phyloP scores from a whole-genome alignment of 179 eudicot genomes.

The Pouteria campechiana region DNA sequence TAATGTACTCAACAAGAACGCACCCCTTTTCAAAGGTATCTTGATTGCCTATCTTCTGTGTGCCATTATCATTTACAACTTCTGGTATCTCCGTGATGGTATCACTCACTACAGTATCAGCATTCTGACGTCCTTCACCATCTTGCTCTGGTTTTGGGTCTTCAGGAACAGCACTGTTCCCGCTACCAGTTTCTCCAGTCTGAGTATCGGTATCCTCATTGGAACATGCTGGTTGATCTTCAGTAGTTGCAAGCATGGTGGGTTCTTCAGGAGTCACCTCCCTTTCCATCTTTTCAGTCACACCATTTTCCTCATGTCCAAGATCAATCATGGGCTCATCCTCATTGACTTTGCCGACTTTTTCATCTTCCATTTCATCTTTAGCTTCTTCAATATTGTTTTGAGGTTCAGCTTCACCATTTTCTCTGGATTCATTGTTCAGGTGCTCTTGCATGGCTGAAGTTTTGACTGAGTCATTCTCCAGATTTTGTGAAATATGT shows the following conservation, averaged over 20 bases:
- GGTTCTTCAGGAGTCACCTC: conserved; percentile 11
- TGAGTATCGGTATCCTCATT: too few species aligned
- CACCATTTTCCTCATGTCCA: neutral
- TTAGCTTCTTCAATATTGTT: conserved; percentile 12
- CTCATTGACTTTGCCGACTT: conserved; percentile 7
- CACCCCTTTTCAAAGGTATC: conserved; percentile 48
- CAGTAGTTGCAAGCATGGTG: too few species aligned
- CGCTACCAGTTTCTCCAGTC: too few species aligned
- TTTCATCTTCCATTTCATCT: conserved; percentile 11
- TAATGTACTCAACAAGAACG: conserved; percentile 66
- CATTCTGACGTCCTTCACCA: conserved; percentile 10
- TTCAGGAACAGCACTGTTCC: too few species aligned
- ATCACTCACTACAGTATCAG: conserved; percentile 5
- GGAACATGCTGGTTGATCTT: too few species aligned
- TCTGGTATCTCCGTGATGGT: too few species aligned
- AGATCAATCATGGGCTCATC: conserved; percentile 12
- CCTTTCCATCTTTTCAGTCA: conserved; percentile 12
- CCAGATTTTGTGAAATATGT: too few species aligned
- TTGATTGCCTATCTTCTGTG: too few species aligned
- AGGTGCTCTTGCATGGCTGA: too few species aligned
- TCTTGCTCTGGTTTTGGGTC: conserved; percentile 12
- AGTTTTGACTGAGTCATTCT: too few species aligned
- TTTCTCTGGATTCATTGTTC: conserved; percentile 4
- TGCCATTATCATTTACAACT: too few species aligned
- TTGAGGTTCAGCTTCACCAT: conserved; percentile 3